Percentiles rank a stretch among this genome's conserved stretches.
Conservation (phyloP, 495 filamentous ascomycete genomes). For the Eremomyces bilateralis region DNA sequence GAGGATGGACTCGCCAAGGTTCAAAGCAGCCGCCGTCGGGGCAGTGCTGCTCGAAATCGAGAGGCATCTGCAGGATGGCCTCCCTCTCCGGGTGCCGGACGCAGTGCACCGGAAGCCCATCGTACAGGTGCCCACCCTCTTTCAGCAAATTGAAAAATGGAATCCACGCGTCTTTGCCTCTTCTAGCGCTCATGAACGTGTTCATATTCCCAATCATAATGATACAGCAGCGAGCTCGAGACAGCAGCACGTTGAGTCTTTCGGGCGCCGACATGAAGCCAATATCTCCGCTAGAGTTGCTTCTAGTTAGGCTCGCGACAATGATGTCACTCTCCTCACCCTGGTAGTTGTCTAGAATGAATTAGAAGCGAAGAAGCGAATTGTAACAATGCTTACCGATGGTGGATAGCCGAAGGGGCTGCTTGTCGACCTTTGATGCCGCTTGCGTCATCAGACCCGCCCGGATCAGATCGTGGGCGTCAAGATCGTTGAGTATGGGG, state of each 20-base stretch:
- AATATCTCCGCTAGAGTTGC: slow-evolving; percentile 40
- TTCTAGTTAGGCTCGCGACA: slow-evolving; percentile 41
- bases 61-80: slow-evolving; percentile 21
- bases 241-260: slow-evolving; percentile 51
- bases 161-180: slow-evolving; percentile 35
- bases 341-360: slow-evolving; percentile 46
- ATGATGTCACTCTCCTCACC: slow-evolving; percentile 65
- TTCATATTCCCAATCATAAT: slow-evolving; percentile 52
- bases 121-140: slow-evolving; percentile 31
- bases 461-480: slow-evolving; percentile 41
- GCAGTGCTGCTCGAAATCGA: slow-evolving; percentile 37
- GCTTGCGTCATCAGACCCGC: slow-evolving; percentile 39
- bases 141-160: slow-evolving; percentile 38
- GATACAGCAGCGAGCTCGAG: slow-evolving; percentile 41
- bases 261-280: slow-evolving; percentile 54
- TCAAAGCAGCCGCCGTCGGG: slow-evolving; percentile 56
- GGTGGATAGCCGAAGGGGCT: slow-evolving; percentile 36
- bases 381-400: slow-evolving; percentile 33
- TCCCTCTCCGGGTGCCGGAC: slow-evolving; percentile 36
- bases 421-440: slow-evolving; percentile 28
- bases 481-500: slow-evolving; percentile 46
- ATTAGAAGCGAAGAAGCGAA: slow-evolving; percentile 4
- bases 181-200: slow-evolving; percentile 42
- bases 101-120: slow-evolving; percentile 50
- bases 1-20: slow-evolving; percentile 45